Percentiles rank a stretch among this genome's conserved stretches.
Evolutionary conservation across 768 basidiomycete genomes (phyloP).

Genomic region (Leccinum rimulosum): DNA sequence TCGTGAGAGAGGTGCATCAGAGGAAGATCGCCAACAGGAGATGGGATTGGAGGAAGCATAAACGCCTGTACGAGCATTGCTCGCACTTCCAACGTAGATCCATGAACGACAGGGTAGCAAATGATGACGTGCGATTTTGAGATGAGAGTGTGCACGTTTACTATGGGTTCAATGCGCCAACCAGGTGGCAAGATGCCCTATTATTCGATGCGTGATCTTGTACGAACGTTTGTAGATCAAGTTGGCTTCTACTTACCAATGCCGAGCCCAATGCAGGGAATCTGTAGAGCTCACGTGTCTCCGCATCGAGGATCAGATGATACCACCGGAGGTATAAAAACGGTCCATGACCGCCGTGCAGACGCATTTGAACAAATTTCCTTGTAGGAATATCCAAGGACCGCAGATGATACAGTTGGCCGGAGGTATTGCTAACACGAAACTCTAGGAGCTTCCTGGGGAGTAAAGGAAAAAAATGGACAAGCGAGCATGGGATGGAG

Average conservation of each 20-base stretch:
- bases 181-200: not conserved
- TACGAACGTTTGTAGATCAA: not conserved
- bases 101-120: not conserved
- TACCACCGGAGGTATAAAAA: not conserved
- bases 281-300: not conserved
- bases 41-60: not conserved
- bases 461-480: not conserved
- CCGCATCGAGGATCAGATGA: not conserved
- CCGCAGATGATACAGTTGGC: not conserved
- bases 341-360: not conserved
- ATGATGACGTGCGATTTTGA: not conserved
- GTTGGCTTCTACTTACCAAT: not conserved
- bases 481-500: not conserved
- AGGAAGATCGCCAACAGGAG: not conserved
- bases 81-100: no score
- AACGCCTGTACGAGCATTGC: not conserved
- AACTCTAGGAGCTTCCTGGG: not conserved
- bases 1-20: slow-evolving; percentile 2
- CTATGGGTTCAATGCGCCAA: not conserved
- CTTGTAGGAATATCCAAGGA: not conserved
- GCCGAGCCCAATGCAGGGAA: not conserved
- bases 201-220: not conserved
- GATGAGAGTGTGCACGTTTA: not conserved
- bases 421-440: not conserved
- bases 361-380: not conserved